phyloP scores from a whole-genome alignment of 164 flowering plant species.

The Cinnamomum chago region DNA sequence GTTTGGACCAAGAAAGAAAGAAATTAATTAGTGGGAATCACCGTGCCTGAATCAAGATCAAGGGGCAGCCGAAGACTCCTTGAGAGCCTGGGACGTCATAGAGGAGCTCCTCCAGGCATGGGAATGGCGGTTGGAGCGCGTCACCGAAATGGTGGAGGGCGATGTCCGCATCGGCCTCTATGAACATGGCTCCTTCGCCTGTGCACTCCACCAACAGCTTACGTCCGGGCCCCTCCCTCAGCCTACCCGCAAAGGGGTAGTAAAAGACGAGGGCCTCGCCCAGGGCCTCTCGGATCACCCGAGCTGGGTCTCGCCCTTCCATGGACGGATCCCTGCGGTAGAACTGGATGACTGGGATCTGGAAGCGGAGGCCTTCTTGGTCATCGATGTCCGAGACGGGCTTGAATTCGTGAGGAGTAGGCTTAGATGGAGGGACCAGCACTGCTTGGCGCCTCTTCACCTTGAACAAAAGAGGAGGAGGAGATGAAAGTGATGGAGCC shows the following conservation, averaged over 20 bases:
- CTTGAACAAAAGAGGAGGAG: slow-evolving; percentile 1
- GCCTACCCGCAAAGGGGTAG: slow-evolving; percentile 29
- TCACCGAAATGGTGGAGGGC: slow-evolving; percentile 28
- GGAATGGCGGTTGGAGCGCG: slow-evolving; percentile 38
- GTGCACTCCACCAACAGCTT: slow-evolving; percentile 22
- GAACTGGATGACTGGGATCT: slow-evolving; percentile 17
- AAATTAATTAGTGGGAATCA: too few species aligned
- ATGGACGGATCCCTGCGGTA: slow-evolving; percentile 7
- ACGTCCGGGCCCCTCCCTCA: slow-evolving; percentile 16
- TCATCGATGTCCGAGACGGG: slow-evolving; percentile 31
- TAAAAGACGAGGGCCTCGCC: slow-evolving; percentile 27
- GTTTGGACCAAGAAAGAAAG: too few species aligned
- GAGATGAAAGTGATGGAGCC: not conserved
- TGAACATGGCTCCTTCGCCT: slow-evolving; percentile 22
- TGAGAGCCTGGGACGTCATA: slow-evolving; percentile 37
- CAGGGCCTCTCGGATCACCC: slow-evolving; percentile 21
- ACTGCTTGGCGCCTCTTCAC: slow-evolving; percentile 2
- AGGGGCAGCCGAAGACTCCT: slow-evolving; percentile 19
- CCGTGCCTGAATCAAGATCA: slow-evolving; percentile 17
- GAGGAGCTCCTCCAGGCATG: slow-evolving; percentile 34
- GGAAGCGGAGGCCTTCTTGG: slow-evolving; percentile 25
- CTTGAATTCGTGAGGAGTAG: slow-evolving; percentile 26
- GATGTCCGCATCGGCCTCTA: slow-evolving; percentile 19
- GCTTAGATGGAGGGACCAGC: slow-evolving; percentile 17
- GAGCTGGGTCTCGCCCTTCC: slow-evolving; percentile 21